Conservation (phyloP, 257 asterid genomes). For the Buddleja alternifolia region DNA sequence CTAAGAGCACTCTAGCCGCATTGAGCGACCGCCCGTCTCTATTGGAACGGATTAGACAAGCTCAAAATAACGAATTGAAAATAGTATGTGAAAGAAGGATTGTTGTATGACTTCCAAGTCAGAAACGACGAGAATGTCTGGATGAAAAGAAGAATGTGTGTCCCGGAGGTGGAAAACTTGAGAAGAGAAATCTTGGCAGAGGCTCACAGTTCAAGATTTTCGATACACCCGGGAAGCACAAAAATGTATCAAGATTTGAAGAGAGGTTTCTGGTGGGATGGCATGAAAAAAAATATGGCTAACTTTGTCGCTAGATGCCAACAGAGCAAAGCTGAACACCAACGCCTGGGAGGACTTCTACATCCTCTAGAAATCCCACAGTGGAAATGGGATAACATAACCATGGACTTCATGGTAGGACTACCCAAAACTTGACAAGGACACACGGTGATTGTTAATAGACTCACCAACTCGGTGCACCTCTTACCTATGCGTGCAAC, state of each 20-base stretch:
- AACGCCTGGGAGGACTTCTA: background rate
- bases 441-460: background rate
- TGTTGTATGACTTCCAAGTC: no score
- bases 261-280: background rate
- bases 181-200: background rate
- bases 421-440: background rate
- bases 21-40: no score
- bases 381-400: no score
- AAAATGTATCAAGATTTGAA: background rate
- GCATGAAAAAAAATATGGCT: no score
- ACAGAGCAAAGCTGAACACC: background rate
- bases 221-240: background rate
- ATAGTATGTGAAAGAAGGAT: background rate
- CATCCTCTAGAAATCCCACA: background rate
- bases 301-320: background rate
- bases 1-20: no score
- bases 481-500: no score
- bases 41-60: no score
- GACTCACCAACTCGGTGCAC: no score
- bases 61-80: no score
- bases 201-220: background rate
- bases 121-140: background rate
- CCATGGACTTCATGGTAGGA: background rate
- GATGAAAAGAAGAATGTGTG: background rate
- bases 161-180: background rate